Evolutionary conservation across 1,139 yeast genomes (phyloP).

Genomic region (Suhomyces yuchorum): DNA sequence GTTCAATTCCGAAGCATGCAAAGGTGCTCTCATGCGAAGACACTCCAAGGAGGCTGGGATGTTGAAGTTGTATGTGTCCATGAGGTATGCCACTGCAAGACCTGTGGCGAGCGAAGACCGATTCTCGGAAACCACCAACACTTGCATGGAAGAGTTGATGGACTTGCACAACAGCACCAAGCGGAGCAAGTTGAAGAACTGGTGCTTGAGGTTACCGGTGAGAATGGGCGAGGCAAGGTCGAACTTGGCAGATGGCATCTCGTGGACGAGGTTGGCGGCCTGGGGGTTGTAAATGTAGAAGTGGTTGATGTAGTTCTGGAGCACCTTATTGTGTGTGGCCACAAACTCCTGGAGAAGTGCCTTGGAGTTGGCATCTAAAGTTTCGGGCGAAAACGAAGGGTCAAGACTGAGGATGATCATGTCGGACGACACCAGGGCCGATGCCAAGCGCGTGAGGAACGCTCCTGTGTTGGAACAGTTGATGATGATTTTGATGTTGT

Average conservation of each 20-base stretch:
- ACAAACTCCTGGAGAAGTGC: constrained; percentile 25
- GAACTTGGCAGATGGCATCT: constrained; percentile 32
- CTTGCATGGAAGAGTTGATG: constrained; percentile 37
- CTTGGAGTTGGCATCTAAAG: neutral
- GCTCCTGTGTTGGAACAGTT: constrained; percentile 42
- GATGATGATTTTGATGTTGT: constrained; percentile 42
- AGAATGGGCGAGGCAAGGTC: constrained; percentile 40
- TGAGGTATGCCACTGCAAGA: constrained; percentile 40
- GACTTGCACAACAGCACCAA: constrained; percentile 39
- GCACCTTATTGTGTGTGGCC: constrained; percentile 33
- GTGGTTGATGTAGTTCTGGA: constrained; percentile 43
- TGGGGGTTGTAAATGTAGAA: constrained; percentile 41
- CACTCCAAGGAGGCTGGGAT: constrained; percentile 32
- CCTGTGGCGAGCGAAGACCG: constrained; percentile 35
- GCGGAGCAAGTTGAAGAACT: constrained; percentile 42
- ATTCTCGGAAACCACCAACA: constrained; percentile 41
- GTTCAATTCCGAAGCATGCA: constrained; percentile 29
- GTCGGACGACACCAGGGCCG: constrained; percentile 37
- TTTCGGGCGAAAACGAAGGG: constrained; percentile 29
- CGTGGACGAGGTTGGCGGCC: constrained; percentile 31
- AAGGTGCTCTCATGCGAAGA: constrained; percentile 19
- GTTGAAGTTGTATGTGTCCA: constrained; percentile 46
- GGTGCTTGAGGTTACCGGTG: constrained; percentile 41
- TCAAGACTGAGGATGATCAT: constrained; percentile 44
- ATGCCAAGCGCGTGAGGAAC: constrained; percentile 31